phyloP scores from a whole-genome alignment of 2,329 filamentous ascomycete species.

The Tricladium varicosporioides region DNA sequence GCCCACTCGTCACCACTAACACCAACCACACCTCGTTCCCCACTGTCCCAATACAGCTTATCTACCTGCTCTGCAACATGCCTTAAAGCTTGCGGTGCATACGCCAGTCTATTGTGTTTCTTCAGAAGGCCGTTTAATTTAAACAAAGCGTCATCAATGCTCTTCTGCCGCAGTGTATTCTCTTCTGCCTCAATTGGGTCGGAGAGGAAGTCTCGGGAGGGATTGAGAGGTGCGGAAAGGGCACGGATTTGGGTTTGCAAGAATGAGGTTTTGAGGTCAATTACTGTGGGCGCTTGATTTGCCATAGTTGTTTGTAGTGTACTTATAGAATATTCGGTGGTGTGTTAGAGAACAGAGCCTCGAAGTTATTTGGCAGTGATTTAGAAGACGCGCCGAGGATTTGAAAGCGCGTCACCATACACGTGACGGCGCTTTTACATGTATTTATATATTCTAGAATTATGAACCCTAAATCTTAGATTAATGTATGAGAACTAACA shows the following conservation, averaged over 20 bases:
- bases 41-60: constrained; percentile 55
- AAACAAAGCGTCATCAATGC: constrained; percentile 55
- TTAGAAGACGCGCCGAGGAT: no score
- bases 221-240: constrained; percentile 47
- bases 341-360: no score
- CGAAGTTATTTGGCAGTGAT: no score
- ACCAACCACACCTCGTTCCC: constrained; percentile 34
- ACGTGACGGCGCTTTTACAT: no score
- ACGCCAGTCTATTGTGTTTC: constrained; percentile 64
- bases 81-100: constrained; percentile 65
- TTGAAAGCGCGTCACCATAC: no score
- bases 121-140: constrained; percentile 60
- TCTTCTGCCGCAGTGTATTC: constrained; percentile 39
- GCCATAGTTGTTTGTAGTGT: constrained; percentile 28
- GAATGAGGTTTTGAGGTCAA: constrained; percentile 64
- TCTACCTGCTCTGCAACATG: constrained; percentile 74
- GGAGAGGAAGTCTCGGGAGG: constrained; percentile 45
- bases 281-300: constrained; percentile 49
- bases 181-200: constrained; percentile 42
- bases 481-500: no score
- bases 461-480: no score
- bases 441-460: no score
- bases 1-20: constrained; percentile 41
- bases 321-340: no score
- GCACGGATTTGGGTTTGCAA: constrained; percentile 60